phyloP scores from a whole-genome alignment of 257 asterid genomes.

The Ilex asprella region DNA sequence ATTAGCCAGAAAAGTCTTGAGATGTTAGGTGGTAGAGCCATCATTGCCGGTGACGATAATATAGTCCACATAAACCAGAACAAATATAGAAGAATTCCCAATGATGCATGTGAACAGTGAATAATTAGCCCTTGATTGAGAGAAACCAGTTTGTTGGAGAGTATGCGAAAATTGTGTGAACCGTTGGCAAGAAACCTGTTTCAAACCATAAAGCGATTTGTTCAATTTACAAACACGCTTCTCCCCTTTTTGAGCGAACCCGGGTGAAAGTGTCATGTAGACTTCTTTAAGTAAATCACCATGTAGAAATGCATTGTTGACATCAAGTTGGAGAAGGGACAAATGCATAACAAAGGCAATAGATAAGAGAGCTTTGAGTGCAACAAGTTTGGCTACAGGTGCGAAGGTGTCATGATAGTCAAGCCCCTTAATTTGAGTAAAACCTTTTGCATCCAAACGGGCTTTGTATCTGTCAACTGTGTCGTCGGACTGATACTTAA shows the following conservation, averaged over 20 bases:
- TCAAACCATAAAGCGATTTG: not conserved
- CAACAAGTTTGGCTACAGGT: no score
- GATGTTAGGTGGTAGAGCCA: not conserved
- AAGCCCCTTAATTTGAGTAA: not conserved
- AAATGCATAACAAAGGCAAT: no score
- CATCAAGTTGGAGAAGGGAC: no score
- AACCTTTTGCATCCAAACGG: not conserved
- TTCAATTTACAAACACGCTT: not conserved
- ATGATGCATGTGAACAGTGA: not conserved
- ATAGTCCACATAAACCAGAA: no score
- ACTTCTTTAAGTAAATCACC: no score
- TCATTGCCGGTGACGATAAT: not conserved
- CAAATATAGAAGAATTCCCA: no score
- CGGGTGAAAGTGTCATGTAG: not conserved
- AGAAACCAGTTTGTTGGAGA: not conserved
- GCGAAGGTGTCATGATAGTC: no score
- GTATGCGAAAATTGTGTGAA: not conserved
- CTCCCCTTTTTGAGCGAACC: not conserved
- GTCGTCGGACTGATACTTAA: not conserved
- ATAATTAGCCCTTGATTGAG: not conserved
- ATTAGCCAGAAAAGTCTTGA: not conserved
- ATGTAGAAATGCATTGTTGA: no score
- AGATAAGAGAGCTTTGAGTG: no score
- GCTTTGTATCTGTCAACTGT: not conserved
- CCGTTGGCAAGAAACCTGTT: slow-evolving; percentile 1